Base-by-base conservation (phyloP, 148 eudicot species). In the Fagopyrum esculentum region DNA sequence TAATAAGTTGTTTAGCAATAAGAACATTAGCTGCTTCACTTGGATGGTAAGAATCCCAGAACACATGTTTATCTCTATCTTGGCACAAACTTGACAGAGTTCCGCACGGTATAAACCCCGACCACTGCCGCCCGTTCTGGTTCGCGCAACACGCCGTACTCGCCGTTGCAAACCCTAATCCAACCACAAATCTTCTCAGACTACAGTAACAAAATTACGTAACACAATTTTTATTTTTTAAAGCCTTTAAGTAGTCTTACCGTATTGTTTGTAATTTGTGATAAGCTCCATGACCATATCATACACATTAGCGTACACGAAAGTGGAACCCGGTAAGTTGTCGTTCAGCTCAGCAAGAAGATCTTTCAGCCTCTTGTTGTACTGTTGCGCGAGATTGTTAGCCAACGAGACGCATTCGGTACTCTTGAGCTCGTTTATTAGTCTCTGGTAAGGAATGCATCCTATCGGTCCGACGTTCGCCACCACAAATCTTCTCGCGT, bases 31-130 rank as follows among this genome's bases (percentile, higher is more conserved):
- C 96, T 66, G 99, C 99, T 77, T 95, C 83, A 50, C 99, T 95
- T 3, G 99, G 99, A 81, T 95, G 99, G 78, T 95, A 95, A 71
- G 97, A 92, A 76, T 95, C 99, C 99, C 99, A 95, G 69, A 95
- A 95, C 9, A 95, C 94, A 45, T 95, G 96, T 74, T 90, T 95
- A 69, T 83, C 86, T 0, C 96, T 83, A 75, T 95, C 97, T 17
- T 82, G 47, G 73, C 99, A 95, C 83, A 95, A 48, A 55, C 86
- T 92, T 22, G 99, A 95, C 0, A 83, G 74, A 0, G 97, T 92
- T 51, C 93, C 92, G 45, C 98, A 95, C 9, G 98, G 99, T 59
- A 95, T 76, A 16, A 95, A 89, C 6, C 99, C 99, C 1, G 99
- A 97, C 54, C 77, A 89, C 73, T 87, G 93, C 51, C 99, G 97